Evolutionary conservation across 345 rosid genomes (phyloP).

Genomic region (Orychophragmus violaceus): DNA sequence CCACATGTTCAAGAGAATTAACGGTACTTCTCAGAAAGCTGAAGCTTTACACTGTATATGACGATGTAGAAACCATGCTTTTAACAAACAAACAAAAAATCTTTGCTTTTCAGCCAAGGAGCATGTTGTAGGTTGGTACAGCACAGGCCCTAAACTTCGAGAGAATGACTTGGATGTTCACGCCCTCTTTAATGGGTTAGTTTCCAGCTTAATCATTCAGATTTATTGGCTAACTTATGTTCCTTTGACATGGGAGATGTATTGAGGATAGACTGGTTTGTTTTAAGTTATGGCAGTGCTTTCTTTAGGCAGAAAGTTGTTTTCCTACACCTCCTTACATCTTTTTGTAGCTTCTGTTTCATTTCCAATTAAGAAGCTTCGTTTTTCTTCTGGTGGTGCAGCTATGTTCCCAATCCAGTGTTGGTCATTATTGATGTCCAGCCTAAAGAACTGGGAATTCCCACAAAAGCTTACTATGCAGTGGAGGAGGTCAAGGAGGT

Average conservation of each 20-base stretch:
- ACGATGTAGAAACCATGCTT: not conserved
- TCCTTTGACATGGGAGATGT: not conserved
- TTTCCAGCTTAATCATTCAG: not conserved
- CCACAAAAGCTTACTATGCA: slow-evolving; percentile 85
- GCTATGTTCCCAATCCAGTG: slow-evolving; percentile 78
- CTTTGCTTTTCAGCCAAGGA: slow-evolving; percentile 66
- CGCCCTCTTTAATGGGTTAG: slow-evolving; percentile 58
- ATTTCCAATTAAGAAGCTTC: not conserved
- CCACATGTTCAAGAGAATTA: slow-evolving; percentile 96
- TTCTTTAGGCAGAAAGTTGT: not conserved
- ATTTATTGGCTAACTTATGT: not conserved
- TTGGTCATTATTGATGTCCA: slow-evolving; percentile 92
- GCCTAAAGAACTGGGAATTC: slow-evolving; percentile 84
- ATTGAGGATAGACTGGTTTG: not conserved
- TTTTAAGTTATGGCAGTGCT: not conserved
- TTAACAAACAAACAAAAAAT: not conserved
- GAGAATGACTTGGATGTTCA: slow-evolving; percentile 89
- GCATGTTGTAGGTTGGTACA: slow-evolving; percentile 96
- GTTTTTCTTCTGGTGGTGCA: slow-evolving; percentile 24
- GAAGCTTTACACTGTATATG: not conserved
- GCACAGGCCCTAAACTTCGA: slow-evolving; percentile 81
- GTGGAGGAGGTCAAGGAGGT: slow-evolving; percentile 94
- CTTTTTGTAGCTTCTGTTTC: not conserved
- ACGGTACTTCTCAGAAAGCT: slow-evolving; percentile 37
- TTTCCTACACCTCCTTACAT: not conserved